Evolutionary conservation across 495 filamentous ascomycete genomes (phyloP).

Genomic region (Penicillium goetzii): DNA sequence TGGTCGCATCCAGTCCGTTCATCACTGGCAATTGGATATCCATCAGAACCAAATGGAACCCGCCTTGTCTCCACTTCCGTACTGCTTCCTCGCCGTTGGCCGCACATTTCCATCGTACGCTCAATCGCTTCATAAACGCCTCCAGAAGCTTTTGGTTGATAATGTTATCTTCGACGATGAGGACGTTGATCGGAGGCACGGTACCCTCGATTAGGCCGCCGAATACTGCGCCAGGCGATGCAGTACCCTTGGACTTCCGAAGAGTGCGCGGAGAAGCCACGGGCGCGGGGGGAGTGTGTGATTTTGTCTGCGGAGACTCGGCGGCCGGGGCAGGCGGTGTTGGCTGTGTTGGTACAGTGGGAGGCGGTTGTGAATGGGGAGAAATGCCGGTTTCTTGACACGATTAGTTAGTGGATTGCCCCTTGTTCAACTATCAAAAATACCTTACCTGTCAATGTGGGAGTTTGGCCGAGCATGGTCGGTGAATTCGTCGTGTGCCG

Average conservation of each 20-base stretch:
- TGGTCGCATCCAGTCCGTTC: conserved; percentile 95
- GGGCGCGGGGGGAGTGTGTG: conserved; percentile 43
- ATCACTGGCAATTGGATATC: conserved; percentile 98
- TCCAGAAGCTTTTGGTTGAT: conserved; percentile 94
- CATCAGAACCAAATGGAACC: conserved; percentile 98
- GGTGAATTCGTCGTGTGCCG: conserved; percentile 85
- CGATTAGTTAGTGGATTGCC: conserved; percentile 21
- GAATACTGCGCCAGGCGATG: conserved; percentile 41
- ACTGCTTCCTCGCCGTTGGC: conserved; percentile 94
- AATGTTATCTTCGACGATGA: conserved; percentile 98
- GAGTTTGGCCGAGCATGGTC: conserved; percentile 56
- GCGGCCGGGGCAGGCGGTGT: conserved; percentile 43
- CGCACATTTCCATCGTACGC: conserved; percentile 96
- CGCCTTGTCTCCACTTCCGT: conserved; percentile 86
- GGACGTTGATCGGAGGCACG: conserved; percentile 94
- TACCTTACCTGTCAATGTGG: conserved; percentile 35
- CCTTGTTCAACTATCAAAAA: neutral
- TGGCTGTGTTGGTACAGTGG: conserved; percentile 34
- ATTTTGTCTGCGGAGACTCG: conserved; percentile 43
- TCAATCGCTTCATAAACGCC: conserved; percentile 94
- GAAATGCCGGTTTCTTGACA: conserved; percentile 34
- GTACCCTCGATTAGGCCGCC: conserved; percentile 77
- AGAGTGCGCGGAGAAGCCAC: conserved; percentile 44
- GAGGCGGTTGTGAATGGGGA: conserved; percentile 30
- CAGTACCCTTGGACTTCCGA: conserved; percentile 52